Evolutionary conservation across 129 eudicot species (phyloP).

Genomic region (Glebionis coronaria): DNA sequence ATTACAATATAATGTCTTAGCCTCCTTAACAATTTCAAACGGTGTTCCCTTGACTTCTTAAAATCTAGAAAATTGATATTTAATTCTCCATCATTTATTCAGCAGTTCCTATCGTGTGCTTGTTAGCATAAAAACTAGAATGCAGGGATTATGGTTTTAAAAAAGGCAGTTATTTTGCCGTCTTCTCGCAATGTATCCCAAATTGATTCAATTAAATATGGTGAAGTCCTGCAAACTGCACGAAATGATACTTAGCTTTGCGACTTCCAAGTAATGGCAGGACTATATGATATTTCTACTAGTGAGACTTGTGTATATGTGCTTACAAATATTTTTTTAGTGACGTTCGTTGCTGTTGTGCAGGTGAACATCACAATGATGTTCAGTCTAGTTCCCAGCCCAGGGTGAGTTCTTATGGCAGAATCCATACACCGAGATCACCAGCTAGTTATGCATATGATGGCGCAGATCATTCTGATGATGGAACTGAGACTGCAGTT

Average conservation of each 20-base stretch:
- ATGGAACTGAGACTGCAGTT: conserved; percentile 51
- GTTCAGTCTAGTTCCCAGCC: conserved; percentile 31
- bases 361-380: conserved; percentile 53
- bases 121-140: neutral
- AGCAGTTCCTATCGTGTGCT: neutral
- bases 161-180: no score
- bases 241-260: no score
- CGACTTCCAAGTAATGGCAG: no score
- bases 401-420: conserved; percentile 64
- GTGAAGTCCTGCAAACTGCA: no score
- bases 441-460: conserved; percentile 64
- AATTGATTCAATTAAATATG: no score
- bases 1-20: no score
- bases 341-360: conserved; percentile 16
- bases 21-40: no score
- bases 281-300: no score
- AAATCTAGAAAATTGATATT: no score
- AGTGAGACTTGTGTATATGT: neutral
- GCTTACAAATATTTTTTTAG: neutral
- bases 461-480: conserved; percentile 72
- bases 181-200: no score
- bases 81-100: no score
- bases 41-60: no score
- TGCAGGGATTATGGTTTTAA: neutral
- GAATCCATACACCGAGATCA: conserved; percentile 72